phyloP scores from a whole-genome alignment of 2,329 filamentous ascomycete species.

The Alternaria rosae region DNA sequence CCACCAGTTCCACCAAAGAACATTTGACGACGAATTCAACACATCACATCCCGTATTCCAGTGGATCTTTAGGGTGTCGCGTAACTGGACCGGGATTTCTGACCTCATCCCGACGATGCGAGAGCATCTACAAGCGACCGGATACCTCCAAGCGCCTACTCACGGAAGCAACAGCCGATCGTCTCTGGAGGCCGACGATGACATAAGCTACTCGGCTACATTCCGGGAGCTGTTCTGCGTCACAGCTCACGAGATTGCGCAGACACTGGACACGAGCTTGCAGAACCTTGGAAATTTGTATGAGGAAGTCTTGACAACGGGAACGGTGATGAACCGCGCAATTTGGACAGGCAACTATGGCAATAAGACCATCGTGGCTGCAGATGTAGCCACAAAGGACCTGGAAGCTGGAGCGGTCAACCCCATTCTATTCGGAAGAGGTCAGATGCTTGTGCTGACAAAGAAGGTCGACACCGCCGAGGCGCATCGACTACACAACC shows the following conservation, averaged over 20 bases:
- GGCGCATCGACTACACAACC: slow-evolving; percentile 68
- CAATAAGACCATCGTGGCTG: slow-evolving; percentile 34
- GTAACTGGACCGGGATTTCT: slow-evolving; percentile 75
- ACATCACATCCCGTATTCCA: slow-evolving; percentile 81
- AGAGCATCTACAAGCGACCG: slow-evolving; percentile 68
- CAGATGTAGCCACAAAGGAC: slow-evolving; percentile 42
- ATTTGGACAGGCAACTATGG: slow-evolving; percentile 50
- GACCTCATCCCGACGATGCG: slow-evolving; percentile 76
- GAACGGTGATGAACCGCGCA: slow-evolving; percentile 68
- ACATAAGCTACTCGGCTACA: slow-evolving; percentile 75
- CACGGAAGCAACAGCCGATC: slow-evolving; percentile 25
- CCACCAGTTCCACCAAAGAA: slow-evolving; percentile 59
- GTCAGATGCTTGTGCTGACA: slow-evolving; percentile 82
- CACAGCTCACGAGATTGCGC: slow-evolving; percentile 76
- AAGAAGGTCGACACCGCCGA: slow-evolving; percentile 68
- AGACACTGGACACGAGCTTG: slow-evolving; percentile 69
- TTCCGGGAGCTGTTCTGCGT: slow-evolving; percentile 86
- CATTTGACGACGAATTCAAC: slow-evolving; percentile 76
- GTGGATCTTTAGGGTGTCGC: slow-evolving; percentile 84
- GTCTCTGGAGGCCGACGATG: slow-evolving; percentile 55
- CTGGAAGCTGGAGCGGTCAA: slow-evolving; percentile 49
- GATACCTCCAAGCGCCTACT: slow-evolving; percentile 32
- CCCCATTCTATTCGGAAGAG: slow-evolving; percentile 65
- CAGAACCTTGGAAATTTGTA: slow-evolving; percentile 73
- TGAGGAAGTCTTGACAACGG: slow-evolving; percentile 75